Conservation (phyloP, 768 basidiomycete species). For the Xerocomus brunneocitrinus region DNA sequence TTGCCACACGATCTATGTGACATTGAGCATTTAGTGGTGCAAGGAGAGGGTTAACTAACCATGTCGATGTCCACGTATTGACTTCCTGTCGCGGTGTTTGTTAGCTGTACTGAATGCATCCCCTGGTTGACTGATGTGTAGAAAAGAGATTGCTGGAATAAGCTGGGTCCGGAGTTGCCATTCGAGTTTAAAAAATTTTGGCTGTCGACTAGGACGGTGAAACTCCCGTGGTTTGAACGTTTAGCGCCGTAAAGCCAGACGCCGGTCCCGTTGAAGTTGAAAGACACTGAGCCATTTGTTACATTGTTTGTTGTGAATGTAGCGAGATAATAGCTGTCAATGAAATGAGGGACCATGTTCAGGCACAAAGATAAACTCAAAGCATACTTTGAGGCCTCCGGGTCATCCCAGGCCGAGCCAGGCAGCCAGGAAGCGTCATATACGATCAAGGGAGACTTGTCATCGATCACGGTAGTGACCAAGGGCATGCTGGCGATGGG, state of each 20-base stretch:
- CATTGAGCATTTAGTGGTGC: not conserved
- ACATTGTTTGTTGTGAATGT: slow-evolving; percentile 39
- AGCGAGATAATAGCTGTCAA: slow-evolving; percentile 34
- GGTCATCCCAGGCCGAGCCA: slow-evolving; percentile 13
- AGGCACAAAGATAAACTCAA: not conserved
- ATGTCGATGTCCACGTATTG: slow-evolving; percentile 45
- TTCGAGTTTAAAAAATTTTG: slow-evolving; percentile 22
- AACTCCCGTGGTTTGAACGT: slow-evolving; percentile 44
- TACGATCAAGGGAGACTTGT: slow-evolving; percentile 31
- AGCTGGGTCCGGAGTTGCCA: slow-evolving; percentile 22
- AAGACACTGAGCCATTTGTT: slow-evolving; percentile 31
- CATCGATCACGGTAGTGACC: slow-evolving; percentile 25
- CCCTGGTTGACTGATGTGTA: slow-evolving; percentile 30
- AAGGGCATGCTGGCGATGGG: slow-evolving; percentile 17
- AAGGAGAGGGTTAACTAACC: slow-evolving; percentile 15
- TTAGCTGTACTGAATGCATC: slow-evolving; percentile 34
- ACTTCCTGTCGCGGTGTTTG: slow-evolving; percentile 32
- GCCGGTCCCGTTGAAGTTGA: slow-evolving; percentile 47
- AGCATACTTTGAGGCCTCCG: slow-evolving; percentile 16
- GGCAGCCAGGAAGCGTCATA: slow-evolving; percentile 25
- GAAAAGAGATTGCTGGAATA: slow-evolving; percentile 43
- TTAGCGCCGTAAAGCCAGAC: slow-evolving; percentile 49
- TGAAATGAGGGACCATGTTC: not conserved
- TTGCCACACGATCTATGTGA: slow-evolving; percentile 26
- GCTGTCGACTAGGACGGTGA: slow-evolving; percentile 40